Conservation (phyloP, 176 grass and related monocot species). For the Oryza meyeriana region DNA sequence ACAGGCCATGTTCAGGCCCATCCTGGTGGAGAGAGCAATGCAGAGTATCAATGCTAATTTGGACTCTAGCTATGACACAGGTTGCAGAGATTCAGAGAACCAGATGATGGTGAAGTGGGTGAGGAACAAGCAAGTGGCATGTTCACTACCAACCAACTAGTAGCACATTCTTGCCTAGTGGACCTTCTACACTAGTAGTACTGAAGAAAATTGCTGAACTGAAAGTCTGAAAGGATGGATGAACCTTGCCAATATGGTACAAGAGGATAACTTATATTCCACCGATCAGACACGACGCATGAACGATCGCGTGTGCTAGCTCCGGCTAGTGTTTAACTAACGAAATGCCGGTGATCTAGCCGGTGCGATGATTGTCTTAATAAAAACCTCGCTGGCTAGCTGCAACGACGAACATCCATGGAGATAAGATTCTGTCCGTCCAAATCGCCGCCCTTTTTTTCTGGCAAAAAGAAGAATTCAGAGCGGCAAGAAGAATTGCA, state of each 20-base stretch:
- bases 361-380: neutral
- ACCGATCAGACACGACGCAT: neutral
- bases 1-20: neutral
- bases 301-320: neutral
- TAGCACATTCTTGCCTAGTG: neutral
- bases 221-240: neutral
- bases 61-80: neutral
- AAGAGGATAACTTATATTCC: neutral
- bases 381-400: neutral
- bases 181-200: neutral
- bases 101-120: neutral
- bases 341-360: constrained; percentile 30
- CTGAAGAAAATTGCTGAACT: neutral
- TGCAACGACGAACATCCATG: neutral
- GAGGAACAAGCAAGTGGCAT: constrained; percentile 12
- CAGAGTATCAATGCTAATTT: neutral
- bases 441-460: neutral
- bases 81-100: constrained; percentile 15
- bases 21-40: neutral
- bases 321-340: neutral
- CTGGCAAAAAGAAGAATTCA: neutral
- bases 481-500: constrained; percentile 7
- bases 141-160: neutral
- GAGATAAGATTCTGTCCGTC: constrained; percentile 14
- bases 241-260: neutral